Percentiles rank a stretch among this genome's conserved stretches.
phyloP scores from a whole-genome alignment of 2,329 filamentous ascomycete genomes.

The Colletotrichum tropicale region DNA sequence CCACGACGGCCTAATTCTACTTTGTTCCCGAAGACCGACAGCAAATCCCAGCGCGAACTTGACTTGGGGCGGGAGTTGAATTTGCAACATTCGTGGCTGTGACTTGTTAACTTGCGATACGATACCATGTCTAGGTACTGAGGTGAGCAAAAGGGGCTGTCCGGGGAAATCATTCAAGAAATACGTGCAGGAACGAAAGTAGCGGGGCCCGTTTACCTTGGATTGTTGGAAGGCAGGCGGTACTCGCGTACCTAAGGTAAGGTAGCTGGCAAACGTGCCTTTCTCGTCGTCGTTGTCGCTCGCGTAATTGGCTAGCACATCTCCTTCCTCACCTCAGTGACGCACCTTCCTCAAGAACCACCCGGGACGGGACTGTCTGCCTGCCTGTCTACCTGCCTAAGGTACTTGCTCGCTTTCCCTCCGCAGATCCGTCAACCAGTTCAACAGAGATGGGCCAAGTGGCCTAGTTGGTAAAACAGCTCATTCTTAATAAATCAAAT shows the following conservation, averaged over 20 bases:
- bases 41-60: not conserved
- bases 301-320: not conserved
- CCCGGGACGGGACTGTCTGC: too few relatives aligned
- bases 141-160: not conserved
- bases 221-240: not conserved
- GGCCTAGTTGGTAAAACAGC: not conserved
- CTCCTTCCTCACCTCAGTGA: not conserved
- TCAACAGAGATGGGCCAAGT: not conserved
- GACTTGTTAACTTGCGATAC: not conserved
- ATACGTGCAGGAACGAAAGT: not conserved
- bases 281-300: not conserved
- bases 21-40: not conserved
- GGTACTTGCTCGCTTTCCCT: not conserved
- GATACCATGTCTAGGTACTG: not conserved
- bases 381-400: too few relatives aligned
- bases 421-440: not conserved
- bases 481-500: not conserved
- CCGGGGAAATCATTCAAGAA: not conserved
- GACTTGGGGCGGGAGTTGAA: not conserved
- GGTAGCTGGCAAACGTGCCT: not conserved
- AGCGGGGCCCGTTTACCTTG: not conserved
- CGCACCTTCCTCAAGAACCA: not conserved
- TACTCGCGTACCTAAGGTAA: not conserved
- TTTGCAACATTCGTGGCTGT: not conserved
- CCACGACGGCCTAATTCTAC: conserved; percentile 19